Conservation (phyloP, 2,329 filamentous ascomycete species). For the Hypomyces perniciosus region DNA sequence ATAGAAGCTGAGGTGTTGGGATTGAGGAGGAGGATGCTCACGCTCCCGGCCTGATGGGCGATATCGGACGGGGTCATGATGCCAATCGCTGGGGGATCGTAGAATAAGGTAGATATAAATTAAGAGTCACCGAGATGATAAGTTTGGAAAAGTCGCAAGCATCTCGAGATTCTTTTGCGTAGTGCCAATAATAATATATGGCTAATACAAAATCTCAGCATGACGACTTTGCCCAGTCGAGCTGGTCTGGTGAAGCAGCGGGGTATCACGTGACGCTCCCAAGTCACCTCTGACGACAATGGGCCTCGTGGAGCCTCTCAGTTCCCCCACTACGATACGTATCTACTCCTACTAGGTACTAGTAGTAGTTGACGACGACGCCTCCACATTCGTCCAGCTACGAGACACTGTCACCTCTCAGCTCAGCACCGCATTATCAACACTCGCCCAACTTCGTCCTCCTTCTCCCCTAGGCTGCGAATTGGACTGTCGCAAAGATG, state of each 20-base stretch:
- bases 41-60: neutral
- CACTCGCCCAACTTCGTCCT: neutral
- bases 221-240: neutral
- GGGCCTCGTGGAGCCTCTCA: conserved; percentile 1
- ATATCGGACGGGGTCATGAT: conserved; percentile 1
- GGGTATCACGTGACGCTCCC: conserved; percentile 34
- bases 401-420: conserved; percentile 1
- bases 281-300: conserved; percentile 33
- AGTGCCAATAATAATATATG: too few relatives aligned
- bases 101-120: neutral
- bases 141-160: too few relatives aligned
- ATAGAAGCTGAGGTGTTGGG: conserved; percentile 71
- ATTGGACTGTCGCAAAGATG: conserved; percentile 35
- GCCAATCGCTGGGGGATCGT: neutral
- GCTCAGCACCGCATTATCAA: neutral
- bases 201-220: too few relatives aligned
- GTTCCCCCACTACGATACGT: conserved; percentile 22
- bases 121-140: too few relatives aligned
- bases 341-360: neutral
- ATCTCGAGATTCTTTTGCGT: too few relatives aligned
- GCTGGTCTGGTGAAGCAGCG: conserved; percentile 16
- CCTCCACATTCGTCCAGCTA: conserved; percentile 10
- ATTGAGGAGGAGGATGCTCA: conserved; percentile 63
- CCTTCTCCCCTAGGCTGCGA: neutral
- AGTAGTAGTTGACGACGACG: conserved; percentile 9